These are phyloP conservation scores for Xylaria sp. DNA, from an alignment of 495 filamentous ascomycete genomes.

Conservation along the genomic window DNA sequence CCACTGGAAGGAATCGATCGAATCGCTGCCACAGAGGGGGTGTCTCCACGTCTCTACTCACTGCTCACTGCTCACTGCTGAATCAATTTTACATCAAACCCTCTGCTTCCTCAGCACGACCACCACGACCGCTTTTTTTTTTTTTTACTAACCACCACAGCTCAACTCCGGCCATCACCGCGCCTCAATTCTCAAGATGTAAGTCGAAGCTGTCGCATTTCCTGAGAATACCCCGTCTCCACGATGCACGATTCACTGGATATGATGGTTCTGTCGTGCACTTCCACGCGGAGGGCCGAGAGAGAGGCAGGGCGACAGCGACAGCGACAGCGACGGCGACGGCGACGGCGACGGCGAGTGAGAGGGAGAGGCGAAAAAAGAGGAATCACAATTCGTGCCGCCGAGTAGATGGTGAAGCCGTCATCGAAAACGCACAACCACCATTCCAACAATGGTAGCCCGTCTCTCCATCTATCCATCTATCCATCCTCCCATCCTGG, in stretches of 20 bases:
- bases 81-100: slow-evolving; percentile 26
- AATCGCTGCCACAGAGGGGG: slow-evolving; percentile 35
- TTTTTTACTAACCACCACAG: slow-evolving; percentile 43
- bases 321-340: background rate
- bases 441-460: background rate
- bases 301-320: background rate
- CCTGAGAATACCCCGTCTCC: background rate
- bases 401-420: background rate
- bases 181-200: slow-evolving; percentile 44
- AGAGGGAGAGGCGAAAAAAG: background rate
- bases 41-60: slow-evolving; percentile 17
- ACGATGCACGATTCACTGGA: background rate
- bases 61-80: background rate
- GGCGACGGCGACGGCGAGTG: background rate
- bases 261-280: slow-evolving; percentile 1
- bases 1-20: slow-evolving; percentile 9
- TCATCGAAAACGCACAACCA: background rate
- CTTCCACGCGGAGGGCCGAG: background rate
- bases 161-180: slow-evolving; percentile 40
- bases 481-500: no score
- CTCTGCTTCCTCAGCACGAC: slow-evolving; percentile 23
- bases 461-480: background rate
- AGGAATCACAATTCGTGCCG: background rate
- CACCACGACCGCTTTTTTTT: slow-evolving; percentile 39
- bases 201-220: slow-evolving; percentile 31